Evolutionary conservation across 768 basidiomycete species (phyloP), one percentile per base, ranked within the genome.

Genomic region (Mycena kentingensis): DNA sequence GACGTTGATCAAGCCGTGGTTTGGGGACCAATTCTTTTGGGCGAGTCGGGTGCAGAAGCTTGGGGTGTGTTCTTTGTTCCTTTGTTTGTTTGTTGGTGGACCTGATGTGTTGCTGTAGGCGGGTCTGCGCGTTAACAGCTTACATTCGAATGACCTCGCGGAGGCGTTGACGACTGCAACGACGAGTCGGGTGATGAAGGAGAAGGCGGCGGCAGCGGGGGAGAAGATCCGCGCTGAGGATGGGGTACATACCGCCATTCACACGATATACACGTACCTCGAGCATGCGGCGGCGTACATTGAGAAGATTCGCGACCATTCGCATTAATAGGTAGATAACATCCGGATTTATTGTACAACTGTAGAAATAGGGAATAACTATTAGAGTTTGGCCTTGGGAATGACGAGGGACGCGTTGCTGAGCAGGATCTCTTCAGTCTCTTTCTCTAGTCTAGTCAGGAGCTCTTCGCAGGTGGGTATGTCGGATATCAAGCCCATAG

Each of bases 401-500:
- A 65, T 59, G 25, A 71, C 62, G 18, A 73, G 24, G 31, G 63
- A 67, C 21, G 64, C 67, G 63, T 90, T 59, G 12, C 74, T 65
- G 16, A 69, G 73, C 43, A 94, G 80, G 43, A 85, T 79, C 49
- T 80, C 80, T 67, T 88, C 87, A 0, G 85, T 85, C 64, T 93
- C 92, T 45, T 65, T 74, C 72, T 92, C 94, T 38, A 96, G 79
- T 58, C 80, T 73, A 16, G 65, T 61, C 48, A 96, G 54, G 26
- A 97, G 71, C 46, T 77, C 87, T 51, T 85, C 76, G 71, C 92
- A 95, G 1, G 87, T 88, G 13, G 90, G 90, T 36, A 90, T 83
- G 65, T 96, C 92, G 32, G 88, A 76, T 64, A 96, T 93, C 54
- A 91, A 66, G 2, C 89, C 90, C 46, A 87, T 63, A 7, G 71